Percentiles rank a stretch among this genome's conserved stretches.
Conservation (phyloP, 495 filamentous ascomycete genomes). For the Aspergillus hancockii region DNA sequence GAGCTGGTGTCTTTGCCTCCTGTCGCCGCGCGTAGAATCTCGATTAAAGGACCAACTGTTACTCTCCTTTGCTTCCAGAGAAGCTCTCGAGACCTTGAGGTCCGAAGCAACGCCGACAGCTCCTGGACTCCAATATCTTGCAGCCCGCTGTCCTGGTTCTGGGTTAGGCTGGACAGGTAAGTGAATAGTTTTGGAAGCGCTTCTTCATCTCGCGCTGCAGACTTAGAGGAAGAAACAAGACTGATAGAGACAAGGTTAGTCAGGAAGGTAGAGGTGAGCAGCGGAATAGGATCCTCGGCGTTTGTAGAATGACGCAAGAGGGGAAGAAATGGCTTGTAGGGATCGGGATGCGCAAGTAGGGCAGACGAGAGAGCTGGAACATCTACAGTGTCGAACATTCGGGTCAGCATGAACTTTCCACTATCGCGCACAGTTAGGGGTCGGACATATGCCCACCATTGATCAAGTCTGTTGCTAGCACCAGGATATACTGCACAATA, state of each 20-base stretch:
- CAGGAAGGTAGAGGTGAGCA: conserved; percentile 87
- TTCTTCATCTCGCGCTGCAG: conserved; percentile 60
- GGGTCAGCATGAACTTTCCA: not conserved
- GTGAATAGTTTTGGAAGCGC: conserved; percentile 83
- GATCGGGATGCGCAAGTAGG: conserved; percentile 71
- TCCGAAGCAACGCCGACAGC: conserved; percentile 85
- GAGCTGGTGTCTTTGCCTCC: conserved; percentile 69
- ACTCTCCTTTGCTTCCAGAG: conserved; percentile 89
- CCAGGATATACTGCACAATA: conserved; percentile 92
- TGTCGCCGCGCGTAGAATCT: conserved; percentile 78
- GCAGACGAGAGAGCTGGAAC: conserved; percentile 73
- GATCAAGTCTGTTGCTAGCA: conserved; percentile 84
- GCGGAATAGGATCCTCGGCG: conserved; percentile 80
- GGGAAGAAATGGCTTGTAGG: conserved; percentile 83
- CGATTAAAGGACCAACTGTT: conserved; percentile 77
- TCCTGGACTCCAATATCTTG: conserved; percentile 95
- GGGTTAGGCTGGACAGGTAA: conserved; percentile 78
- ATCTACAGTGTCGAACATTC: conserved; percentile 50
- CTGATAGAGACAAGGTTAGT: conserved; percentile 76
- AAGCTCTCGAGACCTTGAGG: conserved; percentile 67
- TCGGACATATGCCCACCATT: conserved; percentile 59
- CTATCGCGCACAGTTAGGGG: not conserved
- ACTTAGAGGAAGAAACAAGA: conserved; percentile 56
- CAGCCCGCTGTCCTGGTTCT: conserved; percentile 79
- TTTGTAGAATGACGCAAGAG: conserved; percentile 79